Conservation (phyloP, 306 rosid genomes). For the Cucumis melo region DNA sequence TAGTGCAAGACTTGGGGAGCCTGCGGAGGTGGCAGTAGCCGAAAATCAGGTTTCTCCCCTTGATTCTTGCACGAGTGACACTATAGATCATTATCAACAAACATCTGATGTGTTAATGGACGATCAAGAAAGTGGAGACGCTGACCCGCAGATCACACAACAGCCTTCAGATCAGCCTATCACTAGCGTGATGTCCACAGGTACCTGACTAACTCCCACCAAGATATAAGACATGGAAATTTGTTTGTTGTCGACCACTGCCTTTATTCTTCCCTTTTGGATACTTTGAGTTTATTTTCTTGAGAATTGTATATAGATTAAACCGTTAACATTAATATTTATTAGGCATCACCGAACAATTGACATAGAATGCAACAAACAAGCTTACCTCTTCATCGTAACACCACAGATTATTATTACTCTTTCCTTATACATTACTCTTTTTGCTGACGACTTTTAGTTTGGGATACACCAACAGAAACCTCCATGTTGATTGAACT, state of each 20-base stretch:
- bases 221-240: neutral
- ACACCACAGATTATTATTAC: neutral
- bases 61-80: slow-evolving; percentile 11
- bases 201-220: neutral
- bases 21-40: slow-evolving; percentile 14
- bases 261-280: neutral
- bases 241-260: neutral
- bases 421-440: neutral
- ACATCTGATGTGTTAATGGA: slow-evolving; percentile 23
- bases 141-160: slow-evolving; percentile 14
- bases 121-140: slow-evolving; percentile 23
- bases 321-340: neutral
- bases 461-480: neutral
- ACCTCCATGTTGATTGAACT: neutral
- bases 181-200: slow-evolving; percentile 25
- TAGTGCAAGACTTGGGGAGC: slow-evolving; percentile 12
- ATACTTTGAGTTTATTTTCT: neutral
- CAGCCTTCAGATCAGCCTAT: slow-evolving; percentile 14
- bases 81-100: slow-evolving; percentile 11
- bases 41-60: slow-evolving; percentile 18
- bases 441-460: neutral
- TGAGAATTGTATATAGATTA: neutral
- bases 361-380: neutral
- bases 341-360: neutral
- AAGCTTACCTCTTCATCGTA: neutral